These are phyloP conservation scores for Paramecium pentaurelia DNA, from an alignment of 73 alveolate genomes.

Conservation along the genomic window DNA sequence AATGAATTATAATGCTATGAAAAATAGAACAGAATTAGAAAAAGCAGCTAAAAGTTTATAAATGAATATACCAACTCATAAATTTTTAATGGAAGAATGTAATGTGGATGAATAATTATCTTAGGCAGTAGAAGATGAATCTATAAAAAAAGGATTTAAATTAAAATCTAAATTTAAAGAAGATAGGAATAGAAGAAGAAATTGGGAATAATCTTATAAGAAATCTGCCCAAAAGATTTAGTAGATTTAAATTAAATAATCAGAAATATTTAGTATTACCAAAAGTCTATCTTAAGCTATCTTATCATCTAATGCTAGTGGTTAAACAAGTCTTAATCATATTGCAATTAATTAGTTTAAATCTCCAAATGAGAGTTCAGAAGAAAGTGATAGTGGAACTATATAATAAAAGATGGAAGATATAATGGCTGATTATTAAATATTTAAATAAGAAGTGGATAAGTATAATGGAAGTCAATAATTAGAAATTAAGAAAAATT, in stretches of 20 bases:
- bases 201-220: not conserved
- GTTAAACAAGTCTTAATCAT: not conserved
- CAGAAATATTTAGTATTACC: not conserved
- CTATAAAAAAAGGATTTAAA: not conserved
- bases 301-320: not conserved
- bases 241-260: not conserved
- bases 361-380: not conserved
- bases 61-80: not conserved
- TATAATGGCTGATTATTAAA: not conserved
- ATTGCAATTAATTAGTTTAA: not conserved
- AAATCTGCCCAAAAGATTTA: not conserved
- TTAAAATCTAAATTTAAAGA: slow-evolving; percentile 35
- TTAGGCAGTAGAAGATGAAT: not conserved
- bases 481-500: not conserved
- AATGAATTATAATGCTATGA: not conserved
- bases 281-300: not conserved
- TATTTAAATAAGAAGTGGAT: slow-evolving; percentile 7
- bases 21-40: not conserved
- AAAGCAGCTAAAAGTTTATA: not conserved
- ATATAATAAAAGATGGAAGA: not conserved
- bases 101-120: not conserved
- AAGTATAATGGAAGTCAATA: slow-evolving; percentile 1
- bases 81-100: not conserved
- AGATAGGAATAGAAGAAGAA: not conserved
- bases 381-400: not conserved